Conservation (phyloP, 768 basidiomycete species). For the Leccinum pellstonianum region DNA sequence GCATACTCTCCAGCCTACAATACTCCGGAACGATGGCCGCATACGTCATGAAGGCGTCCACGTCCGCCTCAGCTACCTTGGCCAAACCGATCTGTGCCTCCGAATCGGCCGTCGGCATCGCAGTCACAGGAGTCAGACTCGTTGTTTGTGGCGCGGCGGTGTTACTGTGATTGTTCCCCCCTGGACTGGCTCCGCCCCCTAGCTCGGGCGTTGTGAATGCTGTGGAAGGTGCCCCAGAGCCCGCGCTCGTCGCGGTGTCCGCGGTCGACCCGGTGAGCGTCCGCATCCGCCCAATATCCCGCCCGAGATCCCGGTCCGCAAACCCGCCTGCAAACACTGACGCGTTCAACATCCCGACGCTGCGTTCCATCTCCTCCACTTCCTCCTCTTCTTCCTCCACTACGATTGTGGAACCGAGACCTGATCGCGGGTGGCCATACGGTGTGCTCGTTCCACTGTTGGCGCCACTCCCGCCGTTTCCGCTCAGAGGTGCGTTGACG, state of each 20-base stretch:
- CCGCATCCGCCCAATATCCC: slow-evolving; percentile 45
- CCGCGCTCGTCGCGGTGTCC: slow-evolving; percentile 33
- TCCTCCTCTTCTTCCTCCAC: slow-evolving; percentile 81
- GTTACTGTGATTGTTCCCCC: slow-evolving; percentile 29
- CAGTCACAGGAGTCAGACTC: slow-evolving; percentile 66
- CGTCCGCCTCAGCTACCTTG: slow-evolving; percentile 81
- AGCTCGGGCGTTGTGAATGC: slow-evolving; percentile 65
- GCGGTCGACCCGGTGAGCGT: slow-evolving; percentile 52
- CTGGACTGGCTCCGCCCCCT: slow-evolving; percentile 35
- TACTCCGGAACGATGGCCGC: slow-evolving; percentile 85
- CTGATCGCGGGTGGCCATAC: slow-evolving; percentile 51
- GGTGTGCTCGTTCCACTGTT: slow-evolving; percentile 72
- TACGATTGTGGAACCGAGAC: slow-evolving; percentile 52
- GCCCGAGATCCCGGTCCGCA: slow-evolving; percentile 41
- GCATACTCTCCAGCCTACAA: slow-evolving; percentile 74
- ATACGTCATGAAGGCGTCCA: slow-evolving; percentile 83
- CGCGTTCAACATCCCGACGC: slow-evolving; percentile 26
- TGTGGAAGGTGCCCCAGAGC: slow-evolving; percentile 45
- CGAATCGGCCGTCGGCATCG: slow-evolving; percentile 67
- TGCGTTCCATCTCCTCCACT: slow-evolving; percentile 53
- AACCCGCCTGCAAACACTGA: slow-evolving; percentile 37
- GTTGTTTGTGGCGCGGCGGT: slow-evolving; percentile 43
- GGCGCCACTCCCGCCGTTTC: slow-evolving; percentile 45
- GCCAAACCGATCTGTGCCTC: slow-evolving; percentile 76
- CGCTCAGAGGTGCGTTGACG: slow-evolving; percentile 42